Base-by-base conservation (phyloP, 345 rosid species). In the Melaleuca quinquenervia region DNA sequence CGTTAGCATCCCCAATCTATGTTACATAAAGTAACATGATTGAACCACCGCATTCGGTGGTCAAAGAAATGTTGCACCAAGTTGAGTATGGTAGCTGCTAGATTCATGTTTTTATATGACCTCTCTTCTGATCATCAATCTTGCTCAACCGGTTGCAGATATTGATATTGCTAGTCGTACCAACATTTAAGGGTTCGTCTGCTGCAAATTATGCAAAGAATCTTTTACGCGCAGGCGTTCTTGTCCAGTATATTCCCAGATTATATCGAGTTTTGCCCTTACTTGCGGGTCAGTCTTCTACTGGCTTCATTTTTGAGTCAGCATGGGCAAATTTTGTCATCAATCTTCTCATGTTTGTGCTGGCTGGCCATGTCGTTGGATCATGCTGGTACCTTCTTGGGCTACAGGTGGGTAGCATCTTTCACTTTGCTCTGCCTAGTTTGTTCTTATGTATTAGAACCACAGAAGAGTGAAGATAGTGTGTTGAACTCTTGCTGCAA, bases 311-410 rank as follows among this genome's bases (percentile, higher is more conserved):
- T 85, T 95, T 95, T 91, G 97, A 97, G 95, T 95, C 98, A 11
- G 96, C 97, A 74, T 91, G 96, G 97, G 96, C 94, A 82, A 97
- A 93, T 87, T 95, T 97, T 88, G 91, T 94, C 84, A 94, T 97
- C 51, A 97, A 97, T 88, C 95, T 95, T 85, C 93, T 95, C 88
- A 94, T 93, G 44, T 95, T 92, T 87, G 70, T 96, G 88, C 90
- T 97, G 85, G 85, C 95, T 84, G 96, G 96, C 82, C 99, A 97
- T 87, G 87, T 92, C 86, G 90, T 97, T 84, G 99, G 99, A 45
- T 93, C 98, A 18, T 86, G 92, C 90, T 95, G 99, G 99, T 97
- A 97, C 88, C 96, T 97, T 88, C 86, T 95, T 26, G 98, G 98
- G 29, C 89, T 95, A 54, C 97, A 94, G 98, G 99, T 93, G 85